Conservation (phyloP, 331 rosid genomes). For the Pyrus hybrid region DNA sequence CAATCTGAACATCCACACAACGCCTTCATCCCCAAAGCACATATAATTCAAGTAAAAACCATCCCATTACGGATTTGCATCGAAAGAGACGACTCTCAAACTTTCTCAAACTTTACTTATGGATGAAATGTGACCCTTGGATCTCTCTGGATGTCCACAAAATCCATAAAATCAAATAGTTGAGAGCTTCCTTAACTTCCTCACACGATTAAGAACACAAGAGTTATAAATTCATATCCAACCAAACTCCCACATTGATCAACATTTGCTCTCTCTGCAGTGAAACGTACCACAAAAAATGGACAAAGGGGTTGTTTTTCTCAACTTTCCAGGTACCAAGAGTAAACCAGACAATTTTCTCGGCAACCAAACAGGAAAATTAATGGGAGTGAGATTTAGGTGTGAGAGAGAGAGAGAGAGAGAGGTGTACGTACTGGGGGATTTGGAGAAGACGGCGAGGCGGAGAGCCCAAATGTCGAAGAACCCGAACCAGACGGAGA, state of each 20-base stretch:
- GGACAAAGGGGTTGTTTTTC: neutral
- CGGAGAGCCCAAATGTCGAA: constrained; percentile 86
- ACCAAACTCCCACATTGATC: neutral
- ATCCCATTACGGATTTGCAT: neutral
- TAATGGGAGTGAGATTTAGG: neutral
- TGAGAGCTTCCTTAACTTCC: neutral
- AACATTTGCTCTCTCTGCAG: neutral
- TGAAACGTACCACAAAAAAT: neutral
- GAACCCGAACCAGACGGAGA: constrained; percentile 94
- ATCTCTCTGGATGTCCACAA: neutral
- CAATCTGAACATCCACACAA: neutral
- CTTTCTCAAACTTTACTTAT: neutral
- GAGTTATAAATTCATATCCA: neutral
- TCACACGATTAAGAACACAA: neutral
- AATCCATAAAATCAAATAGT: neutral
- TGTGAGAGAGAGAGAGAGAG: neutral
- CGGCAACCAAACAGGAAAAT: neutral
- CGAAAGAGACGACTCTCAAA: neutral
- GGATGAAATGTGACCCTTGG: neutral
- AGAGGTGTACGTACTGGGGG: constrained; percentile 34
- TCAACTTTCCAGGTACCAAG: neutral
- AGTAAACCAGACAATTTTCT: neutral
- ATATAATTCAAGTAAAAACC: neutral
- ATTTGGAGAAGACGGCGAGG: constrained; percentile 65
- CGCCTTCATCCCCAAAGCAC: neutral